Conservation (phyloP, 2,329 filamentous ascomycete species). For the Penicillium hesseltinei region DNA sequence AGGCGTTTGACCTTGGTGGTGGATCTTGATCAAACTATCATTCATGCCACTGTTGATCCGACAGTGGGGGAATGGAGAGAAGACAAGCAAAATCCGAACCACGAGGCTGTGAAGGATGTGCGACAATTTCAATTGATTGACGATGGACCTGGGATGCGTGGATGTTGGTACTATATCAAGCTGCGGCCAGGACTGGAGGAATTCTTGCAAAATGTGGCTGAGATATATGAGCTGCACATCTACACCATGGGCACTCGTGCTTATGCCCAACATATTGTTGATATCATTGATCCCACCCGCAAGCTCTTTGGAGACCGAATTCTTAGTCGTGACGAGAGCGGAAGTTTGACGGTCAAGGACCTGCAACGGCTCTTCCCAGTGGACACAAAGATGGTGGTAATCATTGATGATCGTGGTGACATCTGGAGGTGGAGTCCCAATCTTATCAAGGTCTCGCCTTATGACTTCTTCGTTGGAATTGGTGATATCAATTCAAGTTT, state of each 20-base stretch:
- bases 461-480: slow-evolving; percentile 97
- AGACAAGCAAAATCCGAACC: slow-evolving; percentile 84
- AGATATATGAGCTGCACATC: slow-evolving; percentile 90
- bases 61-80: slow-evolving; percentile 95
- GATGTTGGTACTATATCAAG: slow-evolving; percentile 98
- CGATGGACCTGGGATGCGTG: slow-evolving; percentile 70
- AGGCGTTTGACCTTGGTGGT: slow-evolving; percentile 91
- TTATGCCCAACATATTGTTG: slow-evolving; percentile 89
- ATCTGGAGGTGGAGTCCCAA: slow-evolving; percentile 95
- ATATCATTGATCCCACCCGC: slow-evolving; percentile 85
- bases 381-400: slow-evolving; percentile 98
- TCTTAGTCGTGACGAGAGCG: slow-evolving; percentile 95
- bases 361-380: slow-evolving; percentile 89
- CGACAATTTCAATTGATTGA: slow-evolving; percentile 84
- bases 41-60: slow-evolving; percentile 95
- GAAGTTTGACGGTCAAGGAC: slow-evolving; percentile 86
- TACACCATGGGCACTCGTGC: slow-evolving; percentile 98
- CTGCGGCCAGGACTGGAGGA: slow-evolving; percentile 80
- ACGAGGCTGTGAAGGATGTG: slow-evolving; percentile 86
- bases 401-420: slow-evolving; percentile 95
- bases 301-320: slow-evolving; percentile 92
- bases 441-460: slow-evolving; percentile 89
- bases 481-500: slow-evolving; percentile 99
- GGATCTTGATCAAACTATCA: slow-evolving; percentile 96
- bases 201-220: slow-evolving; percentile 75